Evolutionary conservation across 257 asterid genomes (phyloP).

Genomic region (Phtheirospermum japonicum): DNA sequence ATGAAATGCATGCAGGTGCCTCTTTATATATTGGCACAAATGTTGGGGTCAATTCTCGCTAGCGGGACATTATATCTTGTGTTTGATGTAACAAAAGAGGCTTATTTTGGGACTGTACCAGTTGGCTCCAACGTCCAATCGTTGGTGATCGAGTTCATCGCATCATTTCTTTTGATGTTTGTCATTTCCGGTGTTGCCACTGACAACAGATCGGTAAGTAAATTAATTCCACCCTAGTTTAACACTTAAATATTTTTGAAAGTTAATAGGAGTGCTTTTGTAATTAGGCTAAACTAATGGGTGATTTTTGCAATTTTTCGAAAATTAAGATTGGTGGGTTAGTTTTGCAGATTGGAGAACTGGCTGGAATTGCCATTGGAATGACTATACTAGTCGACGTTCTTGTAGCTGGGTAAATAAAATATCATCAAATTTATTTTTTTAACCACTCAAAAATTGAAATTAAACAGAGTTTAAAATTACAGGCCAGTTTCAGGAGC

Average conservation of each 20-base stretch:
- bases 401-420: slow-evolving; percentile 55
- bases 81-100: slow-evolving; percentile 36
- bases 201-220: slow-evolving; percentile 59
- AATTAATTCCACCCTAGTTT: too few species aligned
- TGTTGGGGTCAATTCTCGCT: slow-evolving; percentile 53
- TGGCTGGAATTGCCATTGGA: slow-evolving; percentile 76
- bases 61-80: slow-evolving; percentile 59
- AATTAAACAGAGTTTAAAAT: not conserved
- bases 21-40: slow-evolving; percentile 50
- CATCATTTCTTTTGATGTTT: slow-evolving; percentile 57
- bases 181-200: slow-evolving; percentile 78
- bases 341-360: slow-evolving; percentile 60
- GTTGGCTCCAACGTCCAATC: slow-evolving; percentile 51
- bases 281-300: not conserved
- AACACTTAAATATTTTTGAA: too few species aligned
- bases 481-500: slow-evolving; percentile 70
- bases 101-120: slow-evolving; percentile 51
- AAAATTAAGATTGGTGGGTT: not conserved
- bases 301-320: not conserved
- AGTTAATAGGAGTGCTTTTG: not conserved
- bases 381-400: slow-evolving; percentile 58
- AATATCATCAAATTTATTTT: not conserved
- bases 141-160: slow-evolving; percentile 48
- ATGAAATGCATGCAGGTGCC: slow-evolving; percentile 57
- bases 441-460: not conserved